Evolutionary conservation across 78 protist species (phyloP), one percentile per base, ranked within the genome.

Genomic region (Bigelowiella natans): DNA sequence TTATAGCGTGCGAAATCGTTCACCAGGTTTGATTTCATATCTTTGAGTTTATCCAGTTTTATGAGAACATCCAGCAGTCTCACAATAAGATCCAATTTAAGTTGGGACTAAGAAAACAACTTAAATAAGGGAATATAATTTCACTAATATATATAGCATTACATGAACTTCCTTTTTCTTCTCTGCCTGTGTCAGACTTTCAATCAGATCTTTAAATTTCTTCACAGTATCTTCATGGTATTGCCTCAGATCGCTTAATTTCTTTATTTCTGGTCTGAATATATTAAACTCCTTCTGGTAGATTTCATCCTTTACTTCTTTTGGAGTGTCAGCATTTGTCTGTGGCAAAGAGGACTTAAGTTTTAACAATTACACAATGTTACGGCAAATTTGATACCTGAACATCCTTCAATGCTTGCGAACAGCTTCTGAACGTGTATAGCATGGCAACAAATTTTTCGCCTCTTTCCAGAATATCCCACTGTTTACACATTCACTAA

Each of bases 1-100:
- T 87, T 87, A 40, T 87, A 87, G 38, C 40, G 64, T 34, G 89
- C 89, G 36, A 87, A 87, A 40, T 87, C 89, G 89, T 87, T 87
- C 3, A 40, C 36, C 7, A 87, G 83, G 7, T 28, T 29, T 2
- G 83, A 11, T 11, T 87, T 87, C 89, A 87, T 28, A 87, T 87
- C 89, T 28, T 87, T 51, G 34, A 51, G 73, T 18, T 51, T 51
- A 51, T 51, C 73, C 73, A 51, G 18, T 51, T 51, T 51, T 7
- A 51, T 51, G 18, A 51, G 73, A 51, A 51, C 34, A 18, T 51
- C 73, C 73, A 51, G 73, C 73, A 51, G 18, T 51, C 18, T 51
- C 73, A 51, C 73, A 7, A 51, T 18, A 51, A 51, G 73, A 51
- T 51, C 73, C 34, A 51, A 18, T 51, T 51, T 51, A 7, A 51